Evolutionary conservation across 1,284 basidiomycete species (phyloP), one percentile per base, ranked within the genome.

Genomic region (Papiliotrema fonsecae): DNA sequence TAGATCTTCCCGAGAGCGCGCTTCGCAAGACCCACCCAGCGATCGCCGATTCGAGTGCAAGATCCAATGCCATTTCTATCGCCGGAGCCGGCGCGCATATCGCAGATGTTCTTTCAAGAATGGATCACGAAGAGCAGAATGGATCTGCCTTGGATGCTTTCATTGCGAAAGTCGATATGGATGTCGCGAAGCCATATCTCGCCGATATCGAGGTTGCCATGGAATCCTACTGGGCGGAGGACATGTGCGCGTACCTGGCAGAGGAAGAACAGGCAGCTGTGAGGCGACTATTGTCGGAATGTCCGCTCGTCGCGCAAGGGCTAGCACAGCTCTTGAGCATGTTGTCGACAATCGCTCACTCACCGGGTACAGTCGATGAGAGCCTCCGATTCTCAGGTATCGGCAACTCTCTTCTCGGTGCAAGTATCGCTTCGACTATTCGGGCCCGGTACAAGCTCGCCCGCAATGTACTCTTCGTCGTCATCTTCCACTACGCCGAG

Each of bases 401-500:
- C 6, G 65, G 70, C 11, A 62, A 66, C 31, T 62, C 69, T 2
- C 56, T 76, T 5, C 48, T 75, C 19, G 46, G 67, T 1, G 64
- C 71, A 10, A 52, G 58, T 1, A 45, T 73, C 26, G 42, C 62
- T 0, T 45, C 56, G 3, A 51, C 53, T 24, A 55, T 75, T 31
- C 51, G 57, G 5, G 56, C 61, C 6, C 64, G 75, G 6, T 72
- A 69, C 46, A 48, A 51, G 6, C 54, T 75, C 19, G 61, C 69
- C 4, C 54, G 66, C n/a, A 60, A 68, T 14, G 44, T 72, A 19
- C 58, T 74, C 3, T 55, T 75, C 1, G 57, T 73, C 9, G 51
- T 67, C 4, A 50, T 76, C 13, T 72, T 69, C 50, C 49, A 69
- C 24, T n/a, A n/a, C n/a, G n/a, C n/a, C n/a, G n/a, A n/a, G n/a